These are phyloP conservation scores for Prunus fruticosa DNA, from an alignment of 306 rosid species.

Conservation along the genomic window DNA sequence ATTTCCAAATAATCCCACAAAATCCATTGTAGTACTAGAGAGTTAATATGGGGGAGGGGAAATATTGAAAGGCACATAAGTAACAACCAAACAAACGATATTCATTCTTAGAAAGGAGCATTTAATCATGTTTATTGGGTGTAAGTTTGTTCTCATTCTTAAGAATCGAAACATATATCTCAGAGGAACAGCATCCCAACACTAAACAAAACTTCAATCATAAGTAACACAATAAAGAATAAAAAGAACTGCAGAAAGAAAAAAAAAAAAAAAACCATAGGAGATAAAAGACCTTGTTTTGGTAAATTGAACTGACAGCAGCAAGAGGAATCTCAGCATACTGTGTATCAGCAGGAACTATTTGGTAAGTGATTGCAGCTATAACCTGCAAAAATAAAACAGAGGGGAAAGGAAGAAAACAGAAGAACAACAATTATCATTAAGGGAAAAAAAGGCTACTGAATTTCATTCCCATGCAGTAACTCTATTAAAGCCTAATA, in stretches of 20 bases:
- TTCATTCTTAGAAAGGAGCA: background rate
- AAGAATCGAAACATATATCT: background rate
- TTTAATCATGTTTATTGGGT: background rate
- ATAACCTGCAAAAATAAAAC: slow-evolving; percentile 49
- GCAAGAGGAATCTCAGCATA: slow-evolving; percentile 94
- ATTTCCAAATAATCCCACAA: background rate
- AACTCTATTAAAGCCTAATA: background rate
- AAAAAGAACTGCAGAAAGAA: background rate
- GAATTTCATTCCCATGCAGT: background rate
- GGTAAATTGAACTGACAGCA: slow-evolving; percentile 60
- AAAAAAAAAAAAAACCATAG: background rate
- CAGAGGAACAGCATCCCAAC: background rate
- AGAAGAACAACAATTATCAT: background rate
- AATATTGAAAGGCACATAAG: background rate
- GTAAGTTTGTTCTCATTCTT: background rate
- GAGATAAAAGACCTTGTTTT: slow-evolving; percentile 55
- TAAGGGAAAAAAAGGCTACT: background rate
- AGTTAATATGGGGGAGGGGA: background rate
- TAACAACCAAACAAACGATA: background rate
- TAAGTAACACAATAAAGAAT: background rate
- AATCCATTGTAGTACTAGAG: background rate
- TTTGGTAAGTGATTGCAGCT: slow-evolving; percentile 84
- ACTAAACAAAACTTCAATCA: background rate
- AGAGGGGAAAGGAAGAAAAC: background rate
- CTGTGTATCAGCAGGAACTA: slow-evolving; percentile 83